Percentiles rank a stretch among this genome's conserved stretches.
Evolutionary conservation across 768 basidiomycete genomes (phyloP).

Genomic region (Panaeolus papilionaceus): DNA sequence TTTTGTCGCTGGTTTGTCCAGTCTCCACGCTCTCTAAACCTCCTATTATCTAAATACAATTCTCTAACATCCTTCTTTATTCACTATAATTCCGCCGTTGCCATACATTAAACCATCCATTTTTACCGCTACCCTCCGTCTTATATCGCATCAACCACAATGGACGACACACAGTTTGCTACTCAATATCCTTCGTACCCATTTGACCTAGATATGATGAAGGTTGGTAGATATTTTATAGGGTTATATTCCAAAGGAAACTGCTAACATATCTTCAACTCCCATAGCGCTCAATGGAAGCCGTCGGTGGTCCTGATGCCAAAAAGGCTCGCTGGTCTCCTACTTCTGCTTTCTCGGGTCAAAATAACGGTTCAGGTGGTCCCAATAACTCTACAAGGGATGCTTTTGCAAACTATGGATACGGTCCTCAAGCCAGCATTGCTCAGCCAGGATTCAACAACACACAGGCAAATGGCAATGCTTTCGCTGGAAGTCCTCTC

Average conservation of each 20-base stretch:
- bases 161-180: slow-evolving; percentile 82
- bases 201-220: slow-evolving; percentile 93
- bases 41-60: slow-evolving; percentile 55
- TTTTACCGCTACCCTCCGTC: slow-evolving; percentile 35
- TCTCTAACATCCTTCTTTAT: slow-evolving; percentile 52
- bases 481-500: slow-evolving; percentile 62
- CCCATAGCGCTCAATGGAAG: slow-evolving; percentile 83
- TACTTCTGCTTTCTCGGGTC: slow-evolving; percentile 52
- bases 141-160: slow-evolving; percentile 40
- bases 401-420: slow-evolving; percentile 87
- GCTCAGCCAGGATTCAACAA: slow-evolving; percentile 59
- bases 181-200: slow-evolving; percentile 72
- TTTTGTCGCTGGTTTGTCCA: slow-evolving; percentile 39
- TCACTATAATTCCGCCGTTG: slow-evolving; percentile 53
- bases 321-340: slow-evolving; percentile 94
- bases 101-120: slow-evolving; percentile 52
- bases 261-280: slow-evolving; percentile 13
- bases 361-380: slow-evolving; percentile 41
- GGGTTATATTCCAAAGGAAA: slow-evolving; percentile 14
- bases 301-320: slow-evolving; percentile 79
- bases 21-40: slow-evolving; percentile 55
- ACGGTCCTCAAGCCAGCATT: slow-evolving; percentile 75
- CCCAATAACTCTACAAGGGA: slow-evolving; percentile 56
- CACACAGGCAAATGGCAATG: slow-evolving; percentile 49
- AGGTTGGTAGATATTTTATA: slow-evolving; percentile 51